Conservation (phyloP, 345 rosid genomes). For the Ceriops decandra region DNA sequence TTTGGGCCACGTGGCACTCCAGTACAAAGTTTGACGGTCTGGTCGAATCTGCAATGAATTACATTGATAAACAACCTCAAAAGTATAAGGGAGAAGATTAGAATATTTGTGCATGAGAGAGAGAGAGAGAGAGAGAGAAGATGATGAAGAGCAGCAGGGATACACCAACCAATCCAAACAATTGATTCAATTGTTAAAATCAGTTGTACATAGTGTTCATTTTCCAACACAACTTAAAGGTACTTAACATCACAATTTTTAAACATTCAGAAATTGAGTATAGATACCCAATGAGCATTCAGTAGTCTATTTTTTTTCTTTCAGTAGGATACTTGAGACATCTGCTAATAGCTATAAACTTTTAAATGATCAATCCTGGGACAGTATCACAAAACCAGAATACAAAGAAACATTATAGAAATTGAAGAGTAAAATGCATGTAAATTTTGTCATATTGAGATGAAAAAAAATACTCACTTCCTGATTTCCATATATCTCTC, state of each 20-base stretch:
- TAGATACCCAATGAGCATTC: neutral
- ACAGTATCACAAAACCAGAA: neutral
- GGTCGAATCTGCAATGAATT: constrained; percentile 67
- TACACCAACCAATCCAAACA: too few relatives aligned
- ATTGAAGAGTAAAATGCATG: neutral
- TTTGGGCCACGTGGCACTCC: constrained; percentile 99
- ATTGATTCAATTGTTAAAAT: too few relatives aligned
- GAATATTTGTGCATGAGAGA: too few relatives aligned
- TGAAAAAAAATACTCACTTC: neutral
- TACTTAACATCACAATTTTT: too few relatives aligned
- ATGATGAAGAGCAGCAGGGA: too few relatives aligned
- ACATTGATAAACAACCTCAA: neutral
- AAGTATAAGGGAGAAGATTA: neutral
- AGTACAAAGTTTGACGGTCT: constrained; percentile 95
- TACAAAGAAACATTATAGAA: neutral
- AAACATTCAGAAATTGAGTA: too few relatives aligned
- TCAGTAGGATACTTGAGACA: neutral
- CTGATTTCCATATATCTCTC: too few relatives aligned
- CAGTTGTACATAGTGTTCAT: too few relatives aligned
- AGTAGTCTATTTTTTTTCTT: neutral
- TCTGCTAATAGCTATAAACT: neutral
- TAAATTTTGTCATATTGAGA: neutral
- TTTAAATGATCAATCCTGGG: neutral
- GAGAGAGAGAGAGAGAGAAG: too few relatives aligned
- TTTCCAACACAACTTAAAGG: too few relatives aligned